Conservation (phyloP, 139 green algal genomes). For the Deuterostichococcus epilithicus region DNA sequence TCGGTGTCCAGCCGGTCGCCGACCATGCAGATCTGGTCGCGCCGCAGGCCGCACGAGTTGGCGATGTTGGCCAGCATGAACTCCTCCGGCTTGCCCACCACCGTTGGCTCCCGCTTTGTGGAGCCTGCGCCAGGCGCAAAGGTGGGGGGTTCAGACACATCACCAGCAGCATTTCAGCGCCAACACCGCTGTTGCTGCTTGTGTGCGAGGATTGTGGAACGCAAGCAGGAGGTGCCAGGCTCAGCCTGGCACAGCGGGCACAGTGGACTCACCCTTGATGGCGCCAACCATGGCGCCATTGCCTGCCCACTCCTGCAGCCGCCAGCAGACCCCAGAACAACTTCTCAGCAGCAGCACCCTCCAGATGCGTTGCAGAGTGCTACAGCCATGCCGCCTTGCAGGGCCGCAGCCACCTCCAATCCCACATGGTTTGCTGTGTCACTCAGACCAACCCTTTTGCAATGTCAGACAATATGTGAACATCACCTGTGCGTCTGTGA, state of each 20-base stretch:
- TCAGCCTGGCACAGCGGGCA: not conserved
- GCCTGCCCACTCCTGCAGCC: constrained; percentile 95
- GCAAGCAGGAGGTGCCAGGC: no score
- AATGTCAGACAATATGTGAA: no score
- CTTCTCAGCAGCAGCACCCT: not conserved
- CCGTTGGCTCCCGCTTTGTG: constrained; percentile 86
- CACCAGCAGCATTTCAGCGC: no score
- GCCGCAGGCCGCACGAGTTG: constrained; percentile 54
- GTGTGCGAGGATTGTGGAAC: no score
- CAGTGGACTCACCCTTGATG: constrained; percentile 62
- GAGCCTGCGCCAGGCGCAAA: constrained; percentile 43
- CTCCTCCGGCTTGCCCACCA: constrained; percentile 92
- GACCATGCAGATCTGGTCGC: constrained; percentile 97
- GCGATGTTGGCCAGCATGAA: constrained; percentile 99
- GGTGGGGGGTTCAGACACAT: not conserved
- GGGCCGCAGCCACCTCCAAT: no score
- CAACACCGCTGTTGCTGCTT: no score
- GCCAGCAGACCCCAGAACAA: no score
- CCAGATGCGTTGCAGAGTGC: no score
- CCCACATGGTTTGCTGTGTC: no score
- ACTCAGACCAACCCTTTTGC: no score
- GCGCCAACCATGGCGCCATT: constrained; percentile 96
- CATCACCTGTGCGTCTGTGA: constrained; percentile 84
- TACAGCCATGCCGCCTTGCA: no score
- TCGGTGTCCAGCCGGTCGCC: constrained; percentile 98